These are phyloP conservation scores for Furcasterigmium furcatum DNA, from an alignment of 2,329 filamentous ascomycete species.

Conservation along the genomic window DNA sequence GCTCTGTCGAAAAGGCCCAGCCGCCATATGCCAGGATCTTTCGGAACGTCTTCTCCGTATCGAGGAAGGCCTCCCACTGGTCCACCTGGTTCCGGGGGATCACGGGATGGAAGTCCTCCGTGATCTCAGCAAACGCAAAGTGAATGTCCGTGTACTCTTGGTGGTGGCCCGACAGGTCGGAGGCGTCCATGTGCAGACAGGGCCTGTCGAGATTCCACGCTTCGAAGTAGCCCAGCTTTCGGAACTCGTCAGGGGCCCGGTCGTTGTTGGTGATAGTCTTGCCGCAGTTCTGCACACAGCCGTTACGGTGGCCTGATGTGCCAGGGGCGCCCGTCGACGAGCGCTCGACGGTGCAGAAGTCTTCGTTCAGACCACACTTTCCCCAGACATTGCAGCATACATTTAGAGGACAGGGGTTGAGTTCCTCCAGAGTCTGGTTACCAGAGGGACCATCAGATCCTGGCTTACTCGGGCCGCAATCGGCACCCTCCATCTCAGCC, in stretches of 20 bases:
- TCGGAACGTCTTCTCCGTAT: slow-evolving; percentile 20
- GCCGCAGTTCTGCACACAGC: slow-evolving; percentile 34
- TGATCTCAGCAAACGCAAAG: slow-evolving; percentile 23
- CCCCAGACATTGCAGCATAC: slow-evolving; percentile 33
- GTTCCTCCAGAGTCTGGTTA: slow-evolving; percentile 6
- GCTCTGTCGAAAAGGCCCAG: slow-evolving; percentile 25
- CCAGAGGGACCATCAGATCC: slow-evolving; percentile 13
- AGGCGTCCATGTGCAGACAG: slow-evolving; percentile 25
- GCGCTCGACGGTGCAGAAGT: slow-evolving; percentile 31
- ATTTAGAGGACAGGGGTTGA: slow-evolving; percentile 25
- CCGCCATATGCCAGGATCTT: slow-evolving; percentile 21
- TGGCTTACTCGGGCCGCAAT: slow-evolving; percentile 28
- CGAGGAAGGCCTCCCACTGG: slow-evolving; percentile 16
- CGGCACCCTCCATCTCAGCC: slow-evolving; percentile 18
- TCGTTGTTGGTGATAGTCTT: slow-evolving; percentile 15
- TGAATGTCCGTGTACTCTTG: slow-evolving; percentile 25
- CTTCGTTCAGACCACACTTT: slow-evolving; percentile 38
- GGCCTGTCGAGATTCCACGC: slow-evolving; percentile 22
- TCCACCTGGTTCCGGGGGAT: background rate
- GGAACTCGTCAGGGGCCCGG: slow-evolving; percentile 17
- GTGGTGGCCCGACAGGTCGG: background rate
- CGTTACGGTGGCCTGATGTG: slow-evolving; percentile 22
- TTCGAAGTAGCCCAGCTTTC: slow-evolving; percentile 27
- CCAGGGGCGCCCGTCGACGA: slow-evolving; percentile 28
- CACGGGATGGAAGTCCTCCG: slow-evolving; percentile 9